Evolutionary conservation across 1,139 yeast species (phyloP).

Genomic region (Magnusiomyces fungicola): DNA sequence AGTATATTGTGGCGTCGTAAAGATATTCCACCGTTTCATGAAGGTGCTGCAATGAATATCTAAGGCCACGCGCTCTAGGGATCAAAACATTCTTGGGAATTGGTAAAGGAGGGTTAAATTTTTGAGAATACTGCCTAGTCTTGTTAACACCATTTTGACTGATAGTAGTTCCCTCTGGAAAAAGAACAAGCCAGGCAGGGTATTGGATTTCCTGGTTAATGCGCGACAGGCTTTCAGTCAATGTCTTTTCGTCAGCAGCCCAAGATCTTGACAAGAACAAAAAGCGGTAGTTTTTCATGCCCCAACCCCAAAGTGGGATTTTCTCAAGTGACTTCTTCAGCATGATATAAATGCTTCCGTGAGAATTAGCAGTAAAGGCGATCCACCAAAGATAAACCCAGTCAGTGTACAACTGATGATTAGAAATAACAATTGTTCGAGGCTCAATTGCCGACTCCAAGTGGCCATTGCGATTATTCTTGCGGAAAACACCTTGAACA

Average conservation of each 20-base stretch:
- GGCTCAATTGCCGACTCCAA: slow-evolving; percentile 26
- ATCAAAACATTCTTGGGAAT: slow-evolving; percentile 56
- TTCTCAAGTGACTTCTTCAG: slow-evolving; percentile 69
- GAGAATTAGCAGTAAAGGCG: slow-evolving; percentile 57
- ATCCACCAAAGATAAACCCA: slow-evolving; percentile 94
- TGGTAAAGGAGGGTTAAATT: slow-evolving; percentile 34
- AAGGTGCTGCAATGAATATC: slow-evolving; percentile 55
- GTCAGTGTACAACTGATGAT: slow-evolving; percentile 91
- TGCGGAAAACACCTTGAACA: slow-evolving; percentile 25
- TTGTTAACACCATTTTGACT: slow-evolving; percentile 56
- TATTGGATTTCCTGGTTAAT: slow-evolving; percentile 37
- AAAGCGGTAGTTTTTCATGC: slow-evolving; percentile 75
- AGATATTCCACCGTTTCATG: slow-evolving; percentile 55
- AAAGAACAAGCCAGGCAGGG: slow-evolving; percentile 53
- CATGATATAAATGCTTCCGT: slow-evolving; percentile 62
- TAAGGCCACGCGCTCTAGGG: slow-evolving; percentile 78
- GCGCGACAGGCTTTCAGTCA: slow-evolving; percentile 49
- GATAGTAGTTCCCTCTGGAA: slow-evolving; percentile 93
- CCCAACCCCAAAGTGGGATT: slow-evolving; percentile 77
- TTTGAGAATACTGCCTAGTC: slow-evolving; percentile 50
- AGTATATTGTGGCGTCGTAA: slow-evolving; percentile 80
- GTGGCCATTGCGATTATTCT: slow-evolving; percentile 20
- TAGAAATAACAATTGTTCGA: slow-evolving; percentile 60
- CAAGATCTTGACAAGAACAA: slow-evolving; percentile 80
- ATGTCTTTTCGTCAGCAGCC: slow-evolving; percentile 59